Evolutionary conservation across 352 stramenopile species (phyloP), one percentile per base, ranked within the genome.

Genomic region (Phytophthora pini): DNA sequence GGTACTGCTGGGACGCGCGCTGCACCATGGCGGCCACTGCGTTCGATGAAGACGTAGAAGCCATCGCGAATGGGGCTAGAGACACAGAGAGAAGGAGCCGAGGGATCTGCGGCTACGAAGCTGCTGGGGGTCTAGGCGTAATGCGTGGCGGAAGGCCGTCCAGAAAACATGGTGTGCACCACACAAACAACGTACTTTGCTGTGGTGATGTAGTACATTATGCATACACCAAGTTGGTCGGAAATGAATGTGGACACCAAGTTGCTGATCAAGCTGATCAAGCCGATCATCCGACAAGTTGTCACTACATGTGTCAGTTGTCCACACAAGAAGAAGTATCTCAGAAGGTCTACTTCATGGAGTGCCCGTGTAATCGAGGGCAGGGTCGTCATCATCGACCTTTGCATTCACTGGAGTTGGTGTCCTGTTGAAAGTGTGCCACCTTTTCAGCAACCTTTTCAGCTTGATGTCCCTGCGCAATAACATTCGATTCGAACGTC

Each of bases 1-100:
- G 70, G 69, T 95, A 95, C 61, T 94, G 77, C 68, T 92, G 82
- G 41, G 85, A 94, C 44, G 82, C 77, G 45, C 89, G 82, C 68
- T 95, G 82, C 60, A 90, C 73, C 68, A 90, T 80, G 64, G 77
- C 74, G n/a, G 81, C 74, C 56, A 85, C 82, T 56, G 69, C 65
- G 46, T 78, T 58, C 41, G 76, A 83, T 11, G 81, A 82, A 39
- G 74, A 73, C 31, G 72, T 69, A 13, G 77, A 80, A 56, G 80
- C 76, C 82, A 90, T 90, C 17, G 47, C 39, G 20, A 43, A 10
- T 8, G 36, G 27, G 24, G 36, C 15, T 41, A 50, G 45, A 39
- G 41, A 44, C 24, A 46, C 39, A 66, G 7, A 66, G 22, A 65
- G 41, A 61, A 43, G 26, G 52, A 15, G n/a, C 50, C 58, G 47